These are phyloP conservation scores for Neotropicomus parvogracilis DNA, from an alignment of 1,284 basidiomycete genomes.

Conservation along the genomic window DNA sequence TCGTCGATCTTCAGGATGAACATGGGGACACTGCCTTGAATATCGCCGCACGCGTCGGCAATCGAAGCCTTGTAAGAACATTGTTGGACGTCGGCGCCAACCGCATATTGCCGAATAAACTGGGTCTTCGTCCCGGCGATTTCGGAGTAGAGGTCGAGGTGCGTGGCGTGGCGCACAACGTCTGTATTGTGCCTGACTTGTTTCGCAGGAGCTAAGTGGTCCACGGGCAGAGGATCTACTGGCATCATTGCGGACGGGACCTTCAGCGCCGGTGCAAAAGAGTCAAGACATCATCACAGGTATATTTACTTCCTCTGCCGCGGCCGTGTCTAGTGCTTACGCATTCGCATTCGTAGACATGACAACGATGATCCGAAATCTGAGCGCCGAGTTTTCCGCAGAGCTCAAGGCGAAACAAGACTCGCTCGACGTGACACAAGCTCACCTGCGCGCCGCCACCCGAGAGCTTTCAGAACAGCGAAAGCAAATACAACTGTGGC, in stretches of 20 bases:
- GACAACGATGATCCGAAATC: conserved; percentile 74
- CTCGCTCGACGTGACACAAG: conserved; percentile 79
- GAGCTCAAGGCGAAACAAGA: conserved; percentile 90
- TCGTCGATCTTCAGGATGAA: conserved; percentile 92
- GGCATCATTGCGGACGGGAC: conserved; percentile 63
- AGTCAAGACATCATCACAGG: conserved; percentile 88
- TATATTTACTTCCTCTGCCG: conserved; percentile 32
- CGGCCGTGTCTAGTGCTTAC: neutral
- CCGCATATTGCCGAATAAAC: conserved; percentile 86
- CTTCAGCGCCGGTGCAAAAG: conserved; percentile 75
- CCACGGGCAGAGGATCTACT: conserved; percentile 75
- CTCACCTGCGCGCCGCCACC: conserved; percentile 85
- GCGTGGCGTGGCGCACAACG: conserved; percentile 22
- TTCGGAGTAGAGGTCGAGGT: conserved; percentile 93
- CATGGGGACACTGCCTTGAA: conserved; percentile 97
- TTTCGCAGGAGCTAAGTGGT: conserved; percentile 60
- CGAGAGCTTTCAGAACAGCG: conserved; percentile 87
- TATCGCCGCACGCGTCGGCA: conserved; percentile 92
- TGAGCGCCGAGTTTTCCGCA: conserved; percentile 74
- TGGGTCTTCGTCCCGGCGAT: conserved; percentile 89
- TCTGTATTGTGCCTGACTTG: neutral
- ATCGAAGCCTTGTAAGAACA: conserved; percentile 82
- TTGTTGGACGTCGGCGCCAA: conserved; percentile 94
- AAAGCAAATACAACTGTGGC: conserved; percentile 75
- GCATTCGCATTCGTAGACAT: conserved; percentile 56